Conservation (phyloP, 179 eudicot genomes). For the Silene vulgaris region DNA sequence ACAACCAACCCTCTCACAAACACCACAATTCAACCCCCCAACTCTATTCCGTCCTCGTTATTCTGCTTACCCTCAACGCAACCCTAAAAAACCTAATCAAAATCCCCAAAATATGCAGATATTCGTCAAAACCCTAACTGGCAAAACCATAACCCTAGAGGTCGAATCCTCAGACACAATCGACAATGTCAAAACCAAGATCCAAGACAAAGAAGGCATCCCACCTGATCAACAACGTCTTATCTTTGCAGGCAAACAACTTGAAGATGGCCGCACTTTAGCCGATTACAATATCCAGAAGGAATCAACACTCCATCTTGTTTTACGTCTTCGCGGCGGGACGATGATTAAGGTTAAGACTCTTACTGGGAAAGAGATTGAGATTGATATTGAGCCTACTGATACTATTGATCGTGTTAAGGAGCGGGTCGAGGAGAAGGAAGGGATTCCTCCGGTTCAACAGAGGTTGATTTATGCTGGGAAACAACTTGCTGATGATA, state of each 20-base stretch:
- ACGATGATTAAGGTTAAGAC: slow-evolving; percentile 9
- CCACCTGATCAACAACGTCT: slow-evolving; percentile 1
- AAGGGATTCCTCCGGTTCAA: slow-evolving; percentile 8
- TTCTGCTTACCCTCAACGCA: not conserved
- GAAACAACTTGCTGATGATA: slow-evolving; percentile 13
- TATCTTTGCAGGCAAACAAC: not conserved
- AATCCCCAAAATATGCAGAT: slow-evolving; percentile 11
- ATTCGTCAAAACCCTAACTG: slow-evolving; percentile 12
- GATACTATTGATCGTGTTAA: slow-evolving; percentile 5
- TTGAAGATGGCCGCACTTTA: not conserved
- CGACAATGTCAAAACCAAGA: not conserved
- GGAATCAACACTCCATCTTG: not conserved
- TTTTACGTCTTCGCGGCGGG: not conserved
- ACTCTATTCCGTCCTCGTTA: not conserved
- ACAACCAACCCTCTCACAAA: not conserved
- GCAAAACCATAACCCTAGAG: slow-evolving; percentile 9
- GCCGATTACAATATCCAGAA: slow-evolving; percentile 7
- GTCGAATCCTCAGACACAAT: slow-evolving; percentile 7
- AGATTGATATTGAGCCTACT: not conserved
- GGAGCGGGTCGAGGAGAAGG: not conserved
- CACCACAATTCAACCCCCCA: not conserved
- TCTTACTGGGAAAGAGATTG: slow-evolving; percentile 2
- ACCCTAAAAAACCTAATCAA: not conserved
- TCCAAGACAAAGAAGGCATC: slow-evolving; percentile 2
- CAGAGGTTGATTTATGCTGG: slow-evolving; percentile 18